Conservation (phyloP, 768 basidiomycete species). For the Cyclocybe cylindracea region DNA sequence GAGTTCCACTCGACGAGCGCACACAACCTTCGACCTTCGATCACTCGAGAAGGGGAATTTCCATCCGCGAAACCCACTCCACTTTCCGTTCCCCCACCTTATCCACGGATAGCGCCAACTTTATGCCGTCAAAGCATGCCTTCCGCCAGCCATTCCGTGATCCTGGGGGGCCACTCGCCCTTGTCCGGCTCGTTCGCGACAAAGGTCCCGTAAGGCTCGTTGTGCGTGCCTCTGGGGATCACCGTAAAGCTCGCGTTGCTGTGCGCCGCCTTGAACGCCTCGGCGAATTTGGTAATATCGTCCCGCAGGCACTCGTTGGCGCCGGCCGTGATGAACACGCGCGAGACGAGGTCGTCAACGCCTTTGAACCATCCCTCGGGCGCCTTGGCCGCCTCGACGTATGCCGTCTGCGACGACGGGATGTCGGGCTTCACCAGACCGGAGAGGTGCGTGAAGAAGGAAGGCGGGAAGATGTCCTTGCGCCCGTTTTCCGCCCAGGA, state of each 20-base stretch:
- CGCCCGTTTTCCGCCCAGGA: slow-evolving; percentile 24
- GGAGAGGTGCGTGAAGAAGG: slow-evolving; percentile 9
- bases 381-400: slow-evolving; percentile 30
- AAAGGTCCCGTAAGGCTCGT: slow-evolving; percentile 31
- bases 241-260: neutral
- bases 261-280: neutral
- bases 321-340: slow-evolving; percentile 37
- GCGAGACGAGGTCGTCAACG: slow-evolving; percentile 27
- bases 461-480: slow-evolving; percentile 23
- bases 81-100: neutral
- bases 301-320: slow-evolving; percentile 34
- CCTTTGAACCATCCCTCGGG: slow-evolving; percentile 35
- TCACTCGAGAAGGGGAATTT: no score
- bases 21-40: no score
- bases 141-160: slow-evolving; percentile 25
- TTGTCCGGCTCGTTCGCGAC: slow-evolving; percentile 13
- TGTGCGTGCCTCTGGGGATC: slow-evolving; percentile 26
- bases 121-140: slow-evolving; percentile 4
- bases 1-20: no score
- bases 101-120: neutral
- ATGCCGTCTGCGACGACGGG: slow-evolving; percentile 21
- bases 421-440: slow-evolving; percentile 7
- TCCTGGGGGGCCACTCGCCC: slow-evolving; percentile 18
- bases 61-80: neutral
- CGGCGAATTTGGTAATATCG: slow-evolving; percentile 24